Conservation (phyloP, 139 green algal species). For the Eudorina sp. region DNA sequence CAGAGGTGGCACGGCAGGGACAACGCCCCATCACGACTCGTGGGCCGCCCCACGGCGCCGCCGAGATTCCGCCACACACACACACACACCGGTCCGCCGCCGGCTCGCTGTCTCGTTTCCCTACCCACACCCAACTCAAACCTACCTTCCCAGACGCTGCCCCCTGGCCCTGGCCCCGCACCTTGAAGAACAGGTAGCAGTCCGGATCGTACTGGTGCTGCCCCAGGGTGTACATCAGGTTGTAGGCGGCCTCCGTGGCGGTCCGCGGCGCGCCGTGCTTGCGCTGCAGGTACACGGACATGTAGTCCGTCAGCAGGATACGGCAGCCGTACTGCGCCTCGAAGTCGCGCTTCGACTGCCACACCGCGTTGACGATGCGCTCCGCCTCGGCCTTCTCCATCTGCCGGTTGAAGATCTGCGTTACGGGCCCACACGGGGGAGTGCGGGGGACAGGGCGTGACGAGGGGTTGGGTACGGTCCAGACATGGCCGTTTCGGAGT, state of each 20-base stretch:
- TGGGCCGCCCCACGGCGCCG: no score
- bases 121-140: no score
- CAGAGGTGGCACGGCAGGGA: no score
- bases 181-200: slow-evolving; percentile 67
- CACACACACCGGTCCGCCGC: no score
- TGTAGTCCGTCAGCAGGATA: slow-evolving; percentile 47
- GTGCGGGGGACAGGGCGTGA: background rate
- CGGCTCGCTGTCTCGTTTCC: no score
- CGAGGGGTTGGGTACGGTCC: background rate
- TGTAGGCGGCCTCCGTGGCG: slow-evolving; percentile 60
- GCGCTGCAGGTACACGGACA: slow-evolving; percentile 45
- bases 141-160: no score
- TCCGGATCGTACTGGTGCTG: slow-evolving; percentile 69
- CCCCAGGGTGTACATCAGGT: slow-evolving; percentile 63
- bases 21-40: no score
- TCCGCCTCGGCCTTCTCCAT: slow-evolving; percentile 57
- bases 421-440: no score
- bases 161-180: no score
- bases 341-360: slow-evolving; percentile 52
- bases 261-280: slow-evolving; percentile 39
- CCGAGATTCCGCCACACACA: no score
- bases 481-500: no score
- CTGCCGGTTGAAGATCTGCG: slow-evolving; percentile 17
- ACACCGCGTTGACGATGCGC: slow-evolving; percentile 42
- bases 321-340: slow-evolving; percentile 1